Percentiles rank a stretch among this genome's conserved stretches.
These are phyloP conservation scores for Rubia balearica DNA, from an alignment of 305 asterid species.

Conservation along the genomic window DNA sequence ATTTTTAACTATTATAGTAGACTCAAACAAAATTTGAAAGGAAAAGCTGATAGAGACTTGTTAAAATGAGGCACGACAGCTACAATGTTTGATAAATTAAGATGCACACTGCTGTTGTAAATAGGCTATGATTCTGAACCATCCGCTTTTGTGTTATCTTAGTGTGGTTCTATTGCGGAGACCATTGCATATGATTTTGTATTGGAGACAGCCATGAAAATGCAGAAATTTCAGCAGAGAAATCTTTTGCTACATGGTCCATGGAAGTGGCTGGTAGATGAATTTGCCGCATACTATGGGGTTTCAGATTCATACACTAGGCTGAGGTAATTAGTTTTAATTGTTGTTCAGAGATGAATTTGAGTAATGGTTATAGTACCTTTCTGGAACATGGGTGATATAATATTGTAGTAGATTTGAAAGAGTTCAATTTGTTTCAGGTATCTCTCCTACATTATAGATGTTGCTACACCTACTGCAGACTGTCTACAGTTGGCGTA, in stretches of 20 bases:
- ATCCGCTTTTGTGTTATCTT: conserved; percentile 8
- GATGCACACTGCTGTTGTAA: neutral
- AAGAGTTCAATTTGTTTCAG: conserved; percentile 27
- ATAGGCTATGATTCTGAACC: neutral
- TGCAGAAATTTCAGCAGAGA: conserved; percentile 76
- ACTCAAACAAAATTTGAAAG: neutral
- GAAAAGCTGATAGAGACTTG: neutral
- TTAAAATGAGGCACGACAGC: neutral
- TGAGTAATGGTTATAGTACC: neutral
- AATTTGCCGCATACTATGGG: conserved; percentile 85
- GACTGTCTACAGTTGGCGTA: conserved; percentile 77
- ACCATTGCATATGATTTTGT: conserved; percentile 87
- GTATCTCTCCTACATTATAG: conserved; percentile 91
- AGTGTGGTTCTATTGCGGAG: conserved; percentile 87
- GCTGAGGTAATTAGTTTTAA: conserved; percentile 46
- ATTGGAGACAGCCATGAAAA: conserved; percentile 87
- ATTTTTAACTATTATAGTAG: neutral
- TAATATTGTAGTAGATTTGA: neutral
- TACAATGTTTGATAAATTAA: neutral
- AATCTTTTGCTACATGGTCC: conserved; percentile 63
- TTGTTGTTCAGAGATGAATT: conserved; percentile 6
- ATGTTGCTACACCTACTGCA: conserved; percentile 94
- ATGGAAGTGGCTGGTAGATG: conserved; percentile 83
- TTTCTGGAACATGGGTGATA: neutral
- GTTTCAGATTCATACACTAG: conserved; percentile 86